Conservation (phyloP, 192 early-diverging fungal genomes). For the Backusella tuberculispora region DNA sequence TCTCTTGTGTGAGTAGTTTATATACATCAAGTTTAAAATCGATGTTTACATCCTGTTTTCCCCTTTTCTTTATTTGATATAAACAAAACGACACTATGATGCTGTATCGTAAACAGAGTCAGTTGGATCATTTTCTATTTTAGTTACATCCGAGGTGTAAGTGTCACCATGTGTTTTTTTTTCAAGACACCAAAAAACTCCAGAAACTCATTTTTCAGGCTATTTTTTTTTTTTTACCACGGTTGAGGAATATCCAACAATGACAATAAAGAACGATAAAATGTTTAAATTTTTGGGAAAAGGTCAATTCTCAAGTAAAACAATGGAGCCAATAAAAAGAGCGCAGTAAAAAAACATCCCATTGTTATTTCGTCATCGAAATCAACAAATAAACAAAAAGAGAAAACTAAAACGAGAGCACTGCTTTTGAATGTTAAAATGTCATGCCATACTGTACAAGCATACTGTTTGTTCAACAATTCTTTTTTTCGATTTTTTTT, state of each 20-base stretch:
- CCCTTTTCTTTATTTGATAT: background rate
- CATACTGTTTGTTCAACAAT: background rate
- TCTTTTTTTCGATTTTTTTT: background rate
- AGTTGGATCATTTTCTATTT: background rate
- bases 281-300: background rate
- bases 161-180: constrained; percentile 13
- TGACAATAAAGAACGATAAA: background rate
- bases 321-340: background rate
- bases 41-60: background rate
- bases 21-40: background rate
- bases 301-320: background rate
- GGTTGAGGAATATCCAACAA: background rate
- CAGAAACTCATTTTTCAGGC: background rate
- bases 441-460: background rate
- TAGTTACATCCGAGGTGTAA: background rate
- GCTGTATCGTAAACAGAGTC: background rate
- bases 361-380: background rate
- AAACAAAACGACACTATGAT: background rate
- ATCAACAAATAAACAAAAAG: background rate
- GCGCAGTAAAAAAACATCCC: background rate
- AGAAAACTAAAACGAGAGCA: background rate
- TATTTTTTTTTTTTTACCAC: constrained; percentile 5
- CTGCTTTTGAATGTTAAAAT: background rate
- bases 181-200: background rate
- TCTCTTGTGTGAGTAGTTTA: background rate